Base-by-base conservation (phyloP, 202 grass and related monocot species). In the Musa balbisiana region DNA sequence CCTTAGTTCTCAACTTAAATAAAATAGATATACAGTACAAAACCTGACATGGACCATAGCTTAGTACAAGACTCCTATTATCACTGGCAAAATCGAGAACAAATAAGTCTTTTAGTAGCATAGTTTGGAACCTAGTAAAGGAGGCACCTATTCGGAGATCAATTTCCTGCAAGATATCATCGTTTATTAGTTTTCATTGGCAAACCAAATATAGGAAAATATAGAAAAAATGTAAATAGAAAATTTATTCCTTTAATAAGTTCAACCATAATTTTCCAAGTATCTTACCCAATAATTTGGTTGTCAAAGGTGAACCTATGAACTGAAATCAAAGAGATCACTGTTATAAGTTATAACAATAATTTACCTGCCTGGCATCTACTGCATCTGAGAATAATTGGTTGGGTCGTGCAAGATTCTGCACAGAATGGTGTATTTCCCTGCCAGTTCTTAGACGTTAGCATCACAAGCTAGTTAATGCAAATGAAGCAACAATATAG, bases 41-140 rank as follows among this genome's bases (percentile, higher is more conserved):
- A 79, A 93, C 93, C 93, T 97, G 93, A 73, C 93, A 97, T 82
- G 90, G 93, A 83, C 93, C 93, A 83, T 97, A 97, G 70, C 93
- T 97, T 82, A 97, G 76, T 63, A 97, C 81, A 23, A 97, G 75
- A 87, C 86, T 97, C 74, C 93, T 87, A 52, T 87, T 90, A 84
- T 86, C 90, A 60, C 83, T 88, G 62, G 71, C 84, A 15, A 89
- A 66, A 83, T 97, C 76, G 76, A 97, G 87, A 78, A 97, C 82
- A 93, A 93, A 97, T 73, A 84, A 88, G 86, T 97, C 94, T 88
- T 72, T 93, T 53, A 97, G 80, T 60, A 97, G 83, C 90, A 91
- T 91, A 78, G 94, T 97, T 82, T 97, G 94, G 81, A 93, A 97
- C 85, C 94, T 97, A 72, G 90, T 97, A 82, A 97, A 97, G 68